Conservation (phyloP, 2,329 filamentous ascomycete species). For the Aspergillus fructus region DNA sequence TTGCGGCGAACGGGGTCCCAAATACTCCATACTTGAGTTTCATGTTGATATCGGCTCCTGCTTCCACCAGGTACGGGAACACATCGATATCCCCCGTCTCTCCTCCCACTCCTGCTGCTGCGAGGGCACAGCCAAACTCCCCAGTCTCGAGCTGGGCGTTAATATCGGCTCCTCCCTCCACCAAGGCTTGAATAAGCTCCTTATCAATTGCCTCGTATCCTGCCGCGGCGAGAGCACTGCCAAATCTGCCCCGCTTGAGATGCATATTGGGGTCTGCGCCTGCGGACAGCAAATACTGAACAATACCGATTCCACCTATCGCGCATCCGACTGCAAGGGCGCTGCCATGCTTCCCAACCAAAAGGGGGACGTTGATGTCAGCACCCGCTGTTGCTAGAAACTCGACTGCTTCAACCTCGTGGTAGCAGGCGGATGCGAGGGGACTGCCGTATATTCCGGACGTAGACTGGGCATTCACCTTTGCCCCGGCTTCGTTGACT, state of each 20-base stretch:
- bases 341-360: background rate
- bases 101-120: background rate
- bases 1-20: constrained; percentile 1
- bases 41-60: background rate
- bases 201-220: background rate
- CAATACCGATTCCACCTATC: background rate
- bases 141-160: constrained; percentile 1
- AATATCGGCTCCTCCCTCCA: constrained; percentile 5
- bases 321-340: constrained; percentile 1
- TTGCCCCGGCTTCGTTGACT: background rate
- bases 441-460: background rate
- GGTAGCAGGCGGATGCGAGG: background rate
- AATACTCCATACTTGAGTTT: background rate
- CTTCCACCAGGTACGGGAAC: background rate
- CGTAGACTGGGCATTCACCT: background rate
- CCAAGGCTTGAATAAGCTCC: background rate
- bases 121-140: constrained; percentile 1
- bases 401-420: background rate
- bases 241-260: background rate
- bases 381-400: background rate
- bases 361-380: background rate
- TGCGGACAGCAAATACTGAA: constrained; percentile 2
- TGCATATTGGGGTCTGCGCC: constrained; percentile 12
- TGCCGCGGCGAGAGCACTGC: constrained; percentile 10
- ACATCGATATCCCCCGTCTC: background rate